A percentile compares a stretch with the other conserved stretches of the same genome.
Conservation (phyloP, 2,329 filamentous ascomycete genomes). For the Cryphonectria nitschkei region DNA sequence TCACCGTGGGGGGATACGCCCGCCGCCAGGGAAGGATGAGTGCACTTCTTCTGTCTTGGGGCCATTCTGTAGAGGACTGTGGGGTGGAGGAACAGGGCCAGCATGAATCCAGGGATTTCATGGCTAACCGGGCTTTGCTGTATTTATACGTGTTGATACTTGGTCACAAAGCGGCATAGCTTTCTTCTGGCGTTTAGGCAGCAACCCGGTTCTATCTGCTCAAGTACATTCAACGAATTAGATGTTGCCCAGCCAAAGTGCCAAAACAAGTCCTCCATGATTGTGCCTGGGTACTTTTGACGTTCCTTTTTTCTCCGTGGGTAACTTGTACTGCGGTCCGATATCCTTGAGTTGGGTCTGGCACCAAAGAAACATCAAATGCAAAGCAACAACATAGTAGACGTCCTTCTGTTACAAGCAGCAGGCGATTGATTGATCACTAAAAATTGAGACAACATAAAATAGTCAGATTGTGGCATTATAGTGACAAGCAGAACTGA, state of each 20-base stretch:
- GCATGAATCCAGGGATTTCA: background rate
- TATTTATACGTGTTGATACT: background rate
- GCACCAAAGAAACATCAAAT: background rate
- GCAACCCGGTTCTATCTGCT: background rate
- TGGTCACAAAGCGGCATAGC: background rate
- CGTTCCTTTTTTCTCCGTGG: too few relatives aligned
- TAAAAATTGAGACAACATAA: too few relatives aligned
- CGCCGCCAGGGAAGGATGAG: constrained; percentile 31
- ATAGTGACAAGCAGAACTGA: background rate
- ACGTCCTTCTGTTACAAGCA: background rate
- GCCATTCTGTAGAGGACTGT: constrained; percentile 5
- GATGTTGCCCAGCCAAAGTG: background rate
- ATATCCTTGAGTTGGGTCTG: background rate
- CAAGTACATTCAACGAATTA: background rate
- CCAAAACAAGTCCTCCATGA: background rate
- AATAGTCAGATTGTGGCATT: too few relatives aligned
- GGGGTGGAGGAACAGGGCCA: background rate
- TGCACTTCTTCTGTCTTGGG: constrained; percentile 10
- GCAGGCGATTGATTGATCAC: background rate
- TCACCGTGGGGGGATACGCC: constrained; percentile 38
- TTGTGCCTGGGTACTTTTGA: background rate
- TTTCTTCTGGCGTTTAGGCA: background rate
- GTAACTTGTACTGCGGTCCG: background rate
- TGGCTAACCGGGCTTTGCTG: background rate
- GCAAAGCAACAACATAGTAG: background rate